Percentiles rank a stretch among this genome's conserved stretches.
Conservation (phyloP, 1,284 basidiomycete genomes). For the Tetrapyrgos nigripes region DNA sequence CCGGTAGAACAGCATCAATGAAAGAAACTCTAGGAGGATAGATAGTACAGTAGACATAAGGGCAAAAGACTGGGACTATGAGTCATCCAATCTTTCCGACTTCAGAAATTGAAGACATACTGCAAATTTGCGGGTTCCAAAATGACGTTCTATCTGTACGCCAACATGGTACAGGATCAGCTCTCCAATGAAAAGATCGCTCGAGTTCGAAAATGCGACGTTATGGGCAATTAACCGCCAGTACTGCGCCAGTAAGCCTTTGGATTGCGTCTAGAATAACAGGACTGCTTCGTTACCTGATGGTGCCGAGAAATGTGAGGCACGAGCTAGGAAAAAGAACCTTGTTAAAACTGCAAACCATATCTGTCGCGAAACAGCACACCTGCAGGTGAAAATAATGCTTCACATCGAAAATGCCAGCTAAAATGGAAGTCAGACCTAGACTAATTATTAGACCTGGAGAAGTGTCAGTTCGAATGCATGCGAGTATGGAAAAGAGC, state of each 20-base stretch:
- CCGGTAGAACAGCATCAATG: slow-evolving; percentile 67
- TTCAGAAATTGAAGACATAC: slow-evolving; percentile 51
- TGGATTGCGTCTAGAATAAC: slow-evolving; percentile 28
- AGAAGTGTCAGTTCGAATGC: not conserved
- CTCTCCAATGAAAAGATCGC: slow-evolving; percentile 83
- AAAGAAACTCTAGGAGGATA: slow-evolving; percentile 69
- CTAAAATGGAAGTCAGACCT: slow-evolving; percentile 73
- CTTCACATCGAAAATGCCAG: slow-evolving; percentile 84
- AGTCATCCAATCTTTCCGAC: not conserved
- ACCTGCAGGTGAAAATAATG: slow-evolving; percentile 88
- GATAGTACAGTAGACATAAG: slow-evolving; percentile 69
- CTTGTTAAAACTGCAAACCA: not conserved
- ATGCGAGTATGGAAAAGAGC: too few species aligned
- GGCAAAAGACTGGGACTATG: slow-evolving; percentile 70
- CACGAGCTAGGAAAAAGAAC: slow-evolving; percentile 50
- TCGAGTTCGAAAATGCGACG: slow-evolving; percentile 82
- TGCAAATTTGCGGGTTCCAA: slow-evolving; percentile 89
- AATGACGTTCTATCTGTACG: slow-evolving; percentile 82
- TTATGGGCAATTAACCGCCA: slow-evolving; percentile 85
- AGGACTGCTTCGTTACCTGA: slow-evolving; percentile 51
- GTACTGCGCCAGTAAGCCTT: slow-evolving; percentile 58
- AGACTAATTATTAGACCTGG: slow-evolving; percentile 79
- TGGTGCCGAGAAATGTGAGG: slow-evolving; percentile 76
- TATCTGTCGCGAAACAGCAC: slow-evolving; percentile 22
- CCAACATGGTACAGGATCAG: slow-evolving; percentile 79